Evolutionary conservation across 176 grass and related monocot species (phyloP).

Genomic region (Puya raimondii): DNA sequence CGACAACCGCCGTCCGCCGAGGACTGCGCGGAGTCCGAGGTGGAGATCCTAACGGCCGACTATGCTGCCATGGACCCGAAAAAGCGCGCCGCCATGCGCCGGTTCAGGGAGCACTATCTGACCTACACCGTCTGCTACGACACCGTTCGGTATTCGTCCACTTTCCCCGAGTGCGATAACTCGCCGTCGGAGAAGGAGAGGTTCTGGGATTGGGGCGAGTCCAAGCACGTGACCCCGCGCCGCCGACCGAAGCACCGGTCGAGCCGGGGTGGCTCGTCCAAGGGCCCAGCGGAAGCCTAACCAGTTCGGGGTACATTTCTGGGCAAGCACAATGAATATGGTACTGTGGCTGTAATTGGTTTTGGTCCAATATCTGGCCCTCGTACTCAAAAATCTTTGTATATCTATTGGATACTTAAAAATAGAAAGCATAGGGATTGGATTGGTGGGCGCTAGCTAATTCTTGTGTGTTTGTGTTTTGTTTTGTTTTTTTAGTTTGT

Average conservation of each 20-base stretch:
- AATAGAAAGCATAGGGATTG: constrained; percentile 12
- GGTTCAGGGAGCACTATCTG: constrained; percentile 48
- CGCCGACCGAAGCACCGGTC: constrained; percentile 14
- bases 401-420: constrained; percentile 25
- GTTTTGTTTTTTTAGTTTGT: neutral
- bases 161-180: constrained; percentile 78
- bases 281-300: constrained; percentile 10
- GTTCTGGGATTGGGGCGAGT: constrained; percentile 69
- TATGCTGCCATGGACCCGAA: constrained; percentile 48
- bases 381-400: constrained; percentile 16
- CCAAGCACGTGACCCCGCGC: constrained; percentile 27
- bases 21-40: constrained; percentile 37
- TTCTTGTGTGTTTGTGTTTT: neutral
- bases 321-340: constrained; percentile 14
- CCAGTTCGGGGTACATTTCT: constrained; percentile 15
- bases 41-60: constrained; percentile 50
- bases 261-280: neutral
- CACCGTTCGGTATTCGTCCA: constrained; percentile 41
- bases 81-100: constrained; percentile 57
- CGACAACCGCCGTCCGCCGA: constrained; percentile 17
- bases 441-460: constrained; percentile 6
- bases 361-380: constrained; percentile 6
- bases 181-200: constrained; percentile 9
- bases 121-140: constrained; percentile 80
- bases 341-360: constrained; percentile 18